Percentiles rank a stretch among this genome's conserved stretches.
Evolutionary conservation across 1,284 basidiomycete species (phyloP).

Genomic region (Mycena sp.): DNA sequence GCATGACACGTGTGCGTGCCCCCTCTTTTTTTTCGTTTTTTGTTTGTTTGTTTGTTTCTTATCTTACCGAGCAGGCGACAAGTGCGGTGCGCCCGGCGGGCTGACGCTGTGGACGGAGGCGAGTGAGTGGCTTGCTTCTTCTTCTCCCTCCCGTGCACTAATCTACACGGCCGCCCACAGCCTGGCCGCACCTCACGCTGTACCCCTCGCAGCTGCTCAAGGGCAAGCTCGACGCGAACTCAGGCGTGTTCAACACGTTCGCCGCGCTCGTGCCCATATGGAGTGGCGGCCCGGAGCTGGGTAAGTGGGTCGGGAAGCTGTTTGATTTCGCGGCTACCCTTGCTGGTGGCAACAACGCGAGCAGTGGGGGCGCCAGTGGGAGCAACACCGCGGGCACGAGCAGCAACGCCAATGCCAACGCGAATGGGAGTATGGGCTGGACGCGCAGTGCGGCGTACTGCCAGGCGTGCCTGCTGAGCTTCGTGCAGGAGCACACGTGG

Average conservation of each 20-base stretch:
- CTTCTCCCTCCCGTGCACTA: neutral
- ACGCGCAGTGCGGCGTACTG: neutral
- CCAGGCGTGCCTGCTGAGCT: neutral
- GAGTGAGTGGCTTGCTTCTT: neutral
- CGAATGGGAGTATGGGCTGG: slow-evolving; percentile 2
- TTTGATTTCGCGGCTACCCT: too few species aligned
- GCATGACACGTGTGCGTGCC: neutral
- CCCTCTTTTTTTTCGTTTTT: neutral
- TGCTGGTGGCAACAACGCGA: too few species aligned
- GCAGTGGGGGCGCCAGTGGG: too few species aligned
- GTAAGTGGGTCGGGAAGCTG: too few species aligned
- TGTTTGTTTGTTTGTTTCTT: neutral
- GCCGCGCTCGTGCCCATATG: too few species aligned
- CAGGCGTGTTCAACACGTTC: neutral
- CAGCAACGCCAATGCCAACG: neutral
- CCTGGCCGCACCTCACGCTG: neutral
- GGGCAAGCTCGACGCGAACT: neutral
- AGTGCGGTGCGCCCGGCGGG: slow-evolving; percentile 2
- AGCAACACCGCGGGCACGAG: too few species aligned
- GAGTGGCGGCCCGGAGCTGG: too few species aligned
- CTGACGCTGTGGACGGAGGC: neutral
- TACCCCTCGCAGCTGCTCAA: neutral
- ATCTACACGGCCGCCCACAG: neutral
- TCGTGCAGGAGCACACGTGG: slow-evolving; percentile 5
- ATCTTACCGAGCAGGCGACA: slow-evolving; percentile 11